Evolutionary conservation across 768 basidiomycete genomes (phyloP).

Genomic region (Mycena vitilis): DNA sequence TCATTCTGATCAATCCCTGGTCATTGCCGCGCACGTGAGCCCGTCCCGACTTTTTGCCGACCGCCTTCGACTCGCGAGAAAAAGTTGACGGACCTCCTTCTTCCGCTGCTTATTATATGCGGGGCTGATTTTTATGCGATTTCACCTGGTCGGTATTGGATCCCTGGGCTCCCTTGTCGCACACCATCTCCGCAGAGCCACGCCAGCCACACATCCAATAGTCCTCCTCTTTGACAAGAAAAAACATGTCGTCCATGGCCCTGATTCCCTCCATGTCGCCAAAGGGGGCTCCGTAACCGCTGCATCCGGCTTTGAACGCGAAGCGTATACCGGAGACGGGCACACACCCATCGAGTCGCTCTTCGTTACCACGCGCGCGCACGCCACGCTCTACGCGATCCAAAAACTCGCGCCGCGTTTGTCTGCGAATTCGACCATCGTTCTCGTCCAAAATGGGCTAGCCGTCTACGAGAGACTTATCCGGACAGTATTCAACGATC

Average conservation of each 20-base stretch:
- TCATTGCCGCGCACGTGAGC: not conserved
- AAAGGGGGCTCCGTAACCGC: slow-evolving; percentile 56
- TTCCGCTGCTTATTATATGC: not conserved
- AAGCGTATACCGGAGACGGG: slow-evolving; percentile 52
- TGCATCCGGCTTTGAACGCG: slow-evolving; percentile 61
- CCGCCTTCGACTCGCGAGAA: no score
- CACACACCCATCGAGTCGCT: slow-evolving; percentile 72
- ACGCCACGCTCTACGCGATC: slow-evolving; percentile 70
- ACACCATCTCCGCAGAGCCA: slow-evolving; percentile 75
- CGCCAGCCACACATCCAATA: slow-evolving; percentile 65
- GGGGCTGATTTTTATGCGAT: slow-evolving; percentile 60
- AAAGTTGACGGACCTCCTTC: no score
- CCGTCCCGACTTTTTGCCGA: not conserved
- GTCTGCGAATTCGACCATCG: slow-evolving; percentile 77
- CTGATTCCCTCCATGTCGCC: slow-evolving; percentile 60
- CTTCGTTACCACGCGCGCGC: slow-evolving; percentile 85
- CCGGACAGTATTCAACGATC: slow-evolving; percentile 65
- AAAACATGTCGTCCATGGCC: slow-evolving; percentile 44
- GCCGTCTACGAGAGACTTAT: slow-evolving; percentile 84
- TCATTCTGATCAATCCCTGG: no score
- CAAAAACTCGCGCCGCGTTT: slow-evolving; percentile 71
- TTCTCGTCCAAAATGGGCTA: slow-evolving; percentile 96
- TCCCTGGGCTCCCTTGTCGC: slow-evolving; percentile 87
- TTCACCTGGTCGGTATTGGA: slow-evolving; percentile 84
- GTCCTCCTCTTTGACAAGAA: slow-evolving; percentile 77